phyloP scores from a whole-genome alignment of 352 stramenopile genomes.

The Globisporangium barbulae region DNA sequence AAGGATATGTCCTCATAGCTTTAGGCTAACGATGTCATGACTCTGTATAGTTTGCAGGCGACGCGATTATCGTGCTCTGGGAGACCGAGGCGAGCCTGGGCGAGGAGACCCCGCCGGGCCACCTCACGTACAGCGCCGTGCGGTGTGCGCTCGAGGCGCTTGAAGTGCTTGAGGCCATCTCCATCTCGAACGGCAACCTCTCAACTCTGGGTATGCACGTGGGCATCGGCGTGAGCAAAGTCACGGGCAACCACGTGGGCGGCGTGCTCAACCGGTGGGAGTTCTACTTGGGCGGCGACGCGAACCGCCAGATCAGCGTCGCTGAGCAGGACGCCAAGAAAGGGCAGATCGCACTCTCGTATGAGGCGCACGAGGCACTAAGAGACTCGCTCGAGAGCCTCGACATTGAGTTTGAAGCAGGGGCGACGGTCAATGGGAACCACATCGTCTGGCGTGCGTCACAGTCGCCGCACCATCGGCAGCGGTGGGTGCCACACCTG shows the following conservation, averaged over 20 bases:
- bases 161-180: conserved; percentile 31
- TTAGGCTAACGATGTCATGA: neutral
- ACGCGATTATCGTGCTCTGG: conserved; percentile 82
- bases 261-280: conserved; percentile 83
- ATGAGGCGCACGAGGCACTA: conserved; percentile 43
- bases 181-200: conserved; percentile 20
- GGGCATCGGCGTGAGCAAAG: conserved; percentile 70
- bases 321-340: conserved; percentile 66
- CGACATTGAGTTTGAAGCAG: conserved; percentile 21
- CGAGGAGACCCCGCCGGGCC: conserved; percentile 30
- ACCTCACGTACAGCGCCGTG: conserved; percentile 56
- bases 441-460: conserved; percentile 35
- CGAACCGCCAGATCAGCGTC: conserved; percentile 77
- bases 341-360: conserved; percentile 71
- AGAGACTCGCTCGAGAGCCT: conserved; percentile 23
- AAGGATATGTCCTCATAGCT: neutral
- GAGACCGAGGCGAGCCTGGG: conserved; percentile 53
- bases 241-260: conserved; percentile 80
- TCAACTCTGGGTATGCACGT: conserved; percentile 75
- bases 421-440: conserved; percentile 37
- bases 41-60: conserved; percentile 48
- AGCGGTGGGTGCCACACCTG: conserved; percentile 5
- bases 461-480: conserved; percentile 15
- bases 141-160: conserved; percentile 59
- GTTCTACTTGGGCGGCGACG: conserved; percentile 82